These are phyloP conservation scores for Trametes cingulata DNA, from an alignment of 768 basidiomycete genomes.

Conservation along the genomic window DNA sequence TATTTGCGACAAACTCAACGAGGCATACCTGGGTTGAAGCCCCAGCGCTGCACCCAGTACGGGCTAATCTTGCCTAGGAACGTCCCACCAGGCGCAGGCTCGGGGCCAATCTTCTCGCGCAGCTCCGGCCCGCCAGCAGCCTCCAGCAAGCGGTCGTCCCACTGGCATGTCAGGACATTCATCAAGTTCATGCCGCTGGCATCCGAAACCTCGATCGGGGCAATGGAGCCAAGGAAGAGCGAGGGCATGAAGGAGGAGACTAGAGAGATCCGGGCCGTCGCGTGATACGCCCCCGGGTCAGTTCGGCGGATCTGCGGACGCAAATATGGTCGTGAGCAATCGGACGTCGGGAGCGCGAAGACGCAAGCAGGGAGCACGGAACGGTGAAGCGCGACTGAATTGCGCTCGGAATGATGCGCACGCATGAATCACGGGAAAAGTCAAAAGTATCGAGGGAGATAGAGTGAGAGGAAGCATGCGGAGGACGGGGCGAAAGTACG, in stretches of 20 bases:
- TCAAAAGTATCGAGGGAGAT: background rate
- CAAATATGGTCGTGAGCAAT: slow-evolving; percentile 5
- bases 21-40: slow-evolving; percentile 60
- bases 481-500: slow-evolving; percentile 2
- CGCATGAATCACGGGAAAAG: slow-evolving; percentile 16
- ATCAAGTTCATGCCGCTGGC: slow-evolving; percentile 92
- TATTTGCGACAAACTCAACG: background rate
- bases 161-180: slow-evolving; percentile 71
- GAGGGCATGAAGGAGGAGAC: slow-evolving; percentile 85
- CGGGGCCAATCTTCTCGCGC: slow-evolving; percentile 68
- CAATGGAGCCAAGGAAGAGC: slow-evolving; percentile 74
- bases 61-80: slow-evolving; percentile 61
- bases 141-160: slow-evolving; percentile 67
- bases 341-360: background rate
- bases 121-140: slow-evolving; percentile 70
- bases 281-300: slow-evolving; percentile 53
- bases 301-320: slow-evolving; percentile 53
- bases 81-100: slow-evolving; percentile 74
- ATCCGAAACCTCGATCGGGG: slow-evolving; percentile 84
- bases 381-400: background rate
- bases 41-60: slow-evolving; percentile 79
- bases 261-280: slow-evolving; percentile 70
- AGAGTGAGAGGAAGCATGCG: background rate
- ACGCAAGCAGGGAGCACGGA: background rate
- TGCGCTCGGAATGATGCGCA: slow-evolving; percentile 5